Base-by-base conservation (phyloP, 164 flowering plant genomes). In the Warburgia ugandensis region DNA sequence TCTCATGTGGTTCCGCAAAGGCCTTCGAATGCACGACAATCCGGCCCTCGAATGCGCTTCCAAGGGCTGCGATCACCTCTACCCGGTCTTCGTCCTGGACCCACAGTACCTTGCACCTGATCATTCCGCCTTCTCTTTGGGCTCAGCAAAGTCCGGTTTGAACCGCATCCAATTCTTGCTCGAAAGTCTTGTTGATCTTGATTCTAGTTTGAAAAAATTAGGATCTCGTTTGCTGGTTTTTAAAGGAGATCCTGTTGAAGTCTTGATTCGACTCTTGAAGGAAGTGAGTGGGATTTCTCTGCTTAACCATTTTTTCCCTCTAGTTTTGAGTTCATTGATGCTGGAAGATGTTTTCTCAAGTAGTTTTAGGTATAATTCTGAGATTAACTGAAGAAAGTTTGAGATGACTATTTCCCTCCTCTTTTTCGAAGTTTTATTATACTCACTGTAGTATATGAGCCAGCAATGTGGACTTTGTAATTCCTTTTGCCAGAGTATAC, bases 1-100 rank as follows among this genome's bases (percentile, higher is more conserved):
- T 2, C 60, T 91, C 39, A 57, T 87, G 59, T 91, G 98, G 98
- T 91, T 91, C 68, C 70, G 98, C 4, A 91, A 84, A 56, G 96
- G 98, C 3, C 81, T 87, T 23, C 70, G 96, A 51, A 56, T 91
- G 58, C 98, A 87, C 66, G 96, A 91, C 66, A 91, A 87, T 55
- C 98, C 95, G 23, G 92, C 96, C 13, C 78, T 91, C 3, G 67
- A 79, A 37, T 39, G 75, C 64, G 92, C 96, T 5, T 61, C 78
- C 30, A 61, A 45, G 25, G 77, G 54, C 6, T 59, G 79, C 17
- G 33, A 29, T 0, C 68, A 48, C 38, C 60, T 91, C 17, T 91
- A 79, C 68, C 98, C 95, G 3, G 71, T 91, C 10, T 87, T 91
- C 63, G 78, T 91, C 22, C 73, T 91, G 51, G 98, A 91, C 59